phyloP scores from a whole-genome alignment of 805 yeast species.

The Yueomyces sp. region DNA sequence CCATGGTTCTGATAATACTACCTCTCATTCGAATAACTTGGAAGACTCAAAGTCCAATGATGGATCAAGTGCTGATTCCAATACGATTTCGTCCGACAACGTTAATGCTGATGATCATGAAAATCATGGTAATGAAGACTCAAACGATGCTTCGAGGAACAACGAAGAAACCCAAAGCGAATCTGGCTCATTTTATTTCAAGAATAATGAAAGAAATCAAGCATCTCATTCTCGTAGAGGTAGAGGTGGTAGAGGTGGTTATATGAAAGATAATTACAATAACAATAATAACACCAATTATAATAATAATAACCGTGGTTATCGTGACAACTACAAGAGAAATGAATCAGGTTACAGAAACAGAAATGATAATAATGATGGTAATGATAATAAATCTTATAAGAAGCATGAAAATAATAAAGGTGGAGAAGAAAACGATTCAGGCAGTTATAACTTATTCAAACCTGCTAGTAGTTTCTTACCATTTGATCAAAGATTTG shows the following conservation, averaged over 20 bases:
- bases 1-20: no score
- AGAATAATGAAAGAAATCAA: constrained; percentile 49
- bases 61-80: no score
- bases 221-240: constrained; percentile 1
- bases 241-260: not conserved
- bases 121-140: no score
- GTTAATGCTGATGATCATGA: no score
- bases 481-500: constrained; percentile 1
- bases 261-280: not conserved
- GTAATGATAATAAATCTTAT: not conserved
- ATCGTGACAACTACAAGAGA: constrained; percentile 1
- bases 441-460: constrained; percentile 16
- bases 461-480: constrained; percentile 24
- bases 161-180: no score
- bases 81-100: no score
- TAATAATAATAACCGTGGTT: not conserved
- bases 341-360: not conserved
- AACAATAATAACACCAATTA: not conserved
- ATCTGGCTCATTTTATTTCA: no score
- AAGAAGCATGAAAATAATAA: constrained; percentile 2
- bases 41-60: no score
- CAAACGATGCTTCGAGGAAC: no score
- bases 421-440: constrained; percentile 1
- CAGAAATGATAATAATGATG: not conserved
- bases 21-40: no score